These are phyloP conservation scores for Trypanosoma platydactyli DNA, from an alignment of 208 protist species.

Conservation along the genomic window DNA sequence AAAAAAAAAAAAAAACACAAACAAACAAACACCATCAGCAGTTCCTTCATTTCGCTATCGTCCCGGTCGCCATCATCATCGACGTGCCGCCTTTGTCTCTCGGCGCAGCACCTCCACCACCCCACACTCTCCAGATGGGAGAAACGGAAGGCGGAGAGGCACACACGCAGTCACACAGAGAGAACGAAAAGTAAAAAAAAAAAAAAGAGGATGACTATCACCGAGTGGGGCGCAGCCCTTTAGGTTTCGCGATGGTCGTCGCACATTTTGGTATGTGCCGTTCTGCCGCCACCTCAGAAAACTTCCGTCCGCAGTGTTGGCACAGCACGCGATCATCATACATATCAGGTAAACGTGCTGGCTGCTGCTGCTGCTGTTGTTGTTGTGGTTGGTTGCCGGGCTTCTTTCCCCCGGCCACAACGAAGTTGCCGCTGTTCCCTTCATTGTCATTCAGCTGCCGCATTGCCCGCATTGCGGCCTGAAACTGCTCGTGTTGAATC, in stretches of 20 bases:
- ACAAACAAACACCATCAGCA: background rate
- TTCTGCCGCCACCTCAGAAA: constrained; percentile 71
- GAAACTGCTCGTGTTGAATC: constrained; percentile 88
- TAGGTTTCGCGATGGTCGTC: constrained; percentile 86
- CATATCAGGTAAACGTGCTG: constrained; percentile 43
- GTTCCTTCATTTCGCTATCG: no score
- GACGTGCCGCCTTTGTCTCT: no score
- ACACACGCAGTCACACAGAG: background rate
- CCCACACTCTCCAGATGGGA: no score
- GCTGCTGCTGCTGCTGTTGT: constrained; percentile 19
- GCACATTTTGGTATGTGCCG: constrained; percentile 92
- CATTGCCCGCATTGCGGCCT: constrained; percentile 85
- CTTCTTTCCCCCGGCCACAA: background rate
- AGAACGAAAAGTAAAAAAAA: constrained; percentile 8
- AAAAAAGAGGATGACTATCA: constrained; percentile 31
- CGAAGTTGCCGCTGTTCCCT: constrained; percentile 1
- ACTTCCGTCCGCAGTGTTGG: constrained; percentile 89
- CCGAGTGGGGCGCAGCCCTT: constrained; percentile 67
- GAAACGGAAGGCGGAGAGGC: background rate
- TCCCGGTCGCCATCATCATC: no score
- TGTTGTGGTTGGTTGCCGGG: constrained; percentile 3
- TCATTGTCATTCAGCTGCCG: constrained; percentile 33
- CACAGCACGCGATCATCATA: constrained; percentile 84
- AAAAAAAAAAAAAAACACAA: constrained; percentile 9
- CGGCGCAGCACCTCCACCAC: no score